A percentile compares a stretch with the other conserved stretches of the same genome.
These are phyloP conservation scores for Bremia lactucae DNA, from an alignment of 352 stramenopile genomes.

Conservation along the genomic window DNA sequence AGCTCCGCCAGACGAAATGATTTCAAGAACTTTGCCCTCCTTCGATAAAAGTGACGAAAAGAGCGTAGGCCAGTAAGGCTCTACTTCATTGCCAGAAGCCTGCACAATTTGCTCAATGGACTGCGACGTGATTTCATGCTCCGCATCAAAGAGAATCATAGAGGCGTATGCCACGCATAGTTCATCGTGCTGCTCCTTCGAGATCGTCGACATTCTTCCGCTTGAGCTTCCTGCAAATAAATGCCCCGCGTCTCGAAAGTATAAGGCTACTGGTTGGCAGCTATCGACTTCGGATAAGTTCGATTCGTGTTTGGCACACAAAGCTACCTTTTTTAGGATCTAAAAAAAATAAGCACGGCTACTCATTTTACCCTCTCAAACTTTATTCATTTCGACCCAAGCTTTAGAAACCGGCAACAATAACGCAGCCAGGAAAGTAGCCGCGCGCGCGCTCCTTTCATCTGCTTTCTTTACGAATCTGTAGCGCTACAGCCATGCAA, in stretches of 20 bases:
- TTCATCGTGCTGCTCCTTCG: constrained; percentile 83
- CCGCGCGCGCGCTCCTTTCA: constrained; percentile 19
- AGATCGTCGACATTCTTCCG: constrained; percentile 62
- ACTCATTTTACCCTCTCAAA: neutral
- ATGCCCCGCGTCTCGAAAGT: constrained; percentile 6
- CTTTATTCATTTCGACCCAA: neutral
- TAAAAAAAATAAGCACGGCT: neutral
- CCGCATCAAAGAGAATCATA: constrained; percentile 77
- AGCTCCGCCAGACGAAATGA: constrained; percentile 66
- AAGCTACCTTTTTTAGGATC: no score
- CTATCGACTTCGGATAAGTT: constrained; percentile 20
- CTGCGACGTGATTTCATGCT: constrained; percentile 75
- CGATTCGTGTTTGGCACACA: constrained; percentile 1
- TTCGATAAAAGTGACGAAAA: constrained; percentile 65
- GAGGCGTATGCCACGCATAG: constrained; percentile 76
- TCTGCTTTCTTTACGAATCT: neutral
- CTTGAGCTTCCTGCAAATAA: constrained; percentile 47
- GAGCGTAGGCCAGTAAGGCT: constrained; percentile 75
- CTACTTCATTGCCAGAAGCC: constrained; percentile 77
- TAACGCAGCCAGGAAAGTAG: constrained; percentile 24
- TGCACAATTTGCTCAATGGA: constrained; percentile 49
- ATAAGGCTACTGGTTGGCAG: constrained; percentile 23
- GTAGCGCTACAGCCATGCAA: neutral
- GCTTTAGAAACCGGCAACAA: neutral
- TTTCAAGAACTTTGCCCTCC: constrained; percentile 66